These are phyloP conservation scores for Colletotrichum neosansevieriae DNA, from an alignment of 2,329 filamentous ascomycete species.

Conservation along the genomic window DNA sequence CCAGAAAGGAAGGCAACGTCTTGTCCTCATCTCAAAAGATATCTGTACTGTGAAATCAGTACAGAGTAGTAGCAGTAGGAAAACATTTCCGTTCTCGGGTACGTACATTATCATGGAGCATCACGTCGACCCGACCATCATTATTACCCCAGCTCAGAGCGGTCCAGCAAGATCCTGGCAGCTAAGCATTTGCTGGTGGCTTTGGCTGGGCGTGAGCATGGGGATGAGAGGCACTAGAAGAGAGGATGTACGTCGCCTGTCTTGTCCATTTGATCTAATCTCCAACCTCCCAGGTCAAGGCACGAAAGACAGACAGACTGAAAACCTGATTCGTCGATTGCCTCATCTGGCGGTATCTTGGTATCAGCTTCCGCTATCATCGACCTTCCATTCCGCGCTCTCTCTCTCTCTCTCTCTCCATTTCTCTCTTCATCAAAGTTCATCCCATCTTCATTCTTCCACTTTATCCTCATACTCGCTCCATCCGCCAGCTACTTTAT, in stretches of 20 bases:
- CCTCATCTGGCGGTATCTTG: constrained; percentile 32
- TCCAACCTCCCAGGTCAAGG: constrained; percentile 32
- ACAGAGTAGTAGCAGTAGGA: not conserved
- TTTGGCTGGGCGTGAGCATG: not conserved
- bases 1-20: not conserved
- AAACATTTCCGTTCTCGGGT: constrained; percentile 18
- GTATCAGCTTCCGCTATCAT: constrained; percentile 38
- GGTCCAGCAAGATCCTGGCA: constrained; percentile 15
- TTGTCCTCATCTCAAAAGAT: not conserved
- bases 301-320: constrained; percentile 1
- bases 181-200: not conserved
- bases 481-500: not conserved
- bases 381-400: not conserved
- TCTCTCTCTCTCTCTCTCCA: not conserved
- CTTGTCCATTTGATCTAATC: constrained; percentile 36
- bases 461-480: not conserved
- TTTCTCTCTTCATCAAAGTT: not conserved
- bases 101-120: constrained; percentile 18
- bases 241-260: constrained; percentile 1
- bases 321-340: constrained; percentile 30
- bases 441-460: constrained; percentile 8
- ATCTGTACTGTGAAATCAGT: too few species aligned
- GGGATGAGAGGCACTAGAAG: too few species aligned
- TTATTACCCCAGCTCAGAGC: not conserved
- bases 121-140: not conserved